Percentiles rank a stretch among this genome's conserved stretches.
Conservation (phyloP, 2,329 filamentous ascomycete species). For the Claviceps digitariae region DNA sequence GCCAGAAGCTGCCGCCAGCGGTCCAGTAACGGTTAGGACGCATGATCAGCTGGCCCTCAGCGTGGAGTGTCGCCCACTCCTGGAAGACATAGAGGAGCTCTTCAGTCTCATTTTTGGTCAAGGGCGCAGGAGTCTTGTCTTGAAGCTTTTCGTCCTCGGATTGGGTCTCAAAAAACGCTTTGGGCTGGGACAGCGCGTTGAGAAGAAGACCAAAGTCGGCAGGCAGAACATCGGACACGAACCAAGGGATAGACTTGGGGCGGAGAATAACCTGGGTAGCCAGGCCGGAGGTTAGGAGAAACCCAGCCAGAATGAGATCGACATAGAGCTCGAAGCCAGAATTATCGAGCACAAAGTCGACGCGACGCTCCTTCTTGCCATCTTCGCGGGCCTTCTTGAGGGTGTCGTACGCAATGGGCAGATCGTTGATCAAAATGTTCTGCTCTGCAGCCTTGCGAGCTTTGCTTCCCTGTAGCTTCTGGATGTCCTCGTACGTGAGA, state of each 20-base stretch:
- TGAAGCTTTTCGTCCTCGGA: slow-evolving; percentile 51
- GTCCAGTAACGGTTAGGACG: slow-evolving; percentile 91
- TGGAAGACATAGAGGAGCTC: slow-evolving; percentile 66
- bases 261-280: slow-evolving; percentile 81
- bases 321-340: slow-evolving; percentile 96
- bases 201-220: slow-evolving; percentile 75
- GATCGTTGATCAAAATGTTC: slow-evolving; percentile 85
- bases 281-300: slow-evolving; percentile 69
- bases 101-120: slow-evolving; percentile 53
- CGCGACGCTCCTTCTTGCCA: slow-evolving; percentile 54
- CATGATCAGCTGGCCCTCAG: slow-evolving; percentile 70
- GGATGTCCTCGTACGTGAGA: slow-evolving; percentile 88
- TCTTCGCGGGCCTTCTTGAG: slow-evolving; percentile 52
- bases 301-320: slow-evolving; percentile 83
- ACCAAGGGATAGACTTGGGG: slow-evolving; percentile 94
- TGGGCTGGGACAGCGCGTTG: slow-evolving; percentile 62
- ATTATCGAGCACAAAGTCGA: slow-evolving; percentile 95
- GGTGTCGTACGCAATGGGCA: slow-evolving; percentile 55
- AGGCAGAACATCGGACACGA: slow-evolving; percentile 88
- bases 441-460: slow-evolving; percentile 77
- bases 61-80: slow-evolving; percentile 68
- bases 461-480: slow-evolving; percentile 83
- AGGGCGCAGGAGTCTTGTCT: slow-evolving; percentile 42
- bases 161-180: slow-evolving; percentile 62
- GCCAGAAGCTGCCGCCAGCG: slow-evolving; percentile 74